A percentile compares a stretch with the other conserved stretches of the same genome.
Conservation (phyloP, 129 eudicot genomes). For the Scalesia atractyloides region DNA sequence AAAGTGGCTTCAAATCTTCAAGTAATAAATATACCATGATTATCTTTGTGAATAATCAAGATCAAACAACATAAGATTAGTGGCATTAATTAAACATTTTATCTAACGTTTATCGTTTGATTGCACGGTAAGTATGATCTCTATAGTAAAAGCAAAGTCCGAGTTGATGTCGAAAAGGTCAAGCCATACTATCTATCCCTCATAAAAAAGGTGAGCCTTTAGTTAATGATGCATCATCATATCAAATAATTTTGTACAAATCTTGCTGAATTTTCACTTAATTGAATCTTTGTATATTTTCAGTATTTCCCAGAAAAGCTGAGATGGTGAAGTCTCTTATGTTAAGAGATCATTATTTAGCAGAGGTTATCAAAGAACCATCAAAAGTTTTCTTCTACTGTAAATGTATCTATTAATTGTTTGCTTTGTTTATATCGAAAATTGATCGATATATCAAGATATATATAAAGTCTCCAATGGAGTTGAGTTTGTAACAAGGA, state of each 20-base stretch:
- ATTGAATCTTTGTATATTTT: not conserved
- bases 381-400: not conserved
- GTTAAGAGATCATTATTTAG: not conserved
- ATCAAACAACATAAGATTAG: not conserved
- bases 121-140: constrained; percentile 82
- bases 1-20: constrained; percentile 87
- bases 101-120: not conserved
- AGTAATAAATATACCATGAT: constrained; percentile 40
- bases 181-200: constrained; percentile 87
- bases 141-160: constrained; percentile 89
- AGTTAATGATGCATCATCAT: not conserved
- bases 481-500: not conserved
- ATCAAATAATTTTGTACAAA: not conserved
- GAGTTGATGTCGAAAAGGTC: constrained; percentile 75
- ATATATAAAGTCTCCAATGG: not conserved
- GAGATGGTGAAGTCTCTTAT: constrained; percentile 46
- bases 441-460: not conserved
- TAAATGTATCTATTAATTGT: not conserved
- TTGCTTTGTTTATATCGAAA: not conserved
- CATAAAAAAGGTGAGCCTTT: constrained; percentile 61
- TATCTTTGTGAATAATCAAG: not conserved
- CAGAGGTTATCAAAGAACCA: not conserved
- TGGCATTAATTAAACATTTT: not conserved
- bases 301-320: constrained; percentile 71
- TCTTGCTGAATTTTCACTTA: not conserved